phyloP scores from a whole-genome alignment of 495 filamentous ascomycete species.

The Tricharina praecox region DNA sequence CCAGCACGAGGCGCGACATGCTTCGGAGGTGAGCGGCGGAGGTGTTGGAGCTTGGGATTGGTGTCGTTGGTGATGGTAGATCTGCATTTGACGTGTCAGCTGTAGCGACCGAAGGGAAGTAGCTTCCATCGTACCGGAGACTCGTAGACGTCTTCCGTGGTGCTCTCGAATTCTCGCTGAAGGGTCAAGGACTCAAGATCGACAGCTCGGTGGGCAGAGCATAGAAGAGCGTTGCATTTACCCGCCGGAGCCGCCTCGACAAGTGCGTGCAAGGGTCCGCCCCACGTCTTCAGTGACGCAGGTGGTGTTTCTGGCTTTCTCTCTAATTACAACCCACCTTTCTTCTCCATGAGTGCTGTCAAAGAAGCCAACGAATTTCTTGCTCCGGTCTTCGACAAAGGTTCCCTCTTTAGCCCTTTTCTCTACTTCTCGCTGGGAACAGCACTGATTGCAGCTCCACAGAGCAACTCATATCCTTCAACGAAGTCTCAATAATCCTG shows the following conservation, averaged over 20 bases:
- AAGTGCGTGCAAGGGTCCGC: no score
- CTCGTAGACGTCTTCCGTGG: no score
- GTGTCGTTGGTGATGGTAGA: no score
- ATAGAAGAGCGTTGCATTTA: not conserved
- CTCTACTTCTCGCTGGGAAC: no score
- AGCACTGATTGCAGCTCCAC: not conserved
- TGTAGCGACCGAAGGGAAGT: no score
- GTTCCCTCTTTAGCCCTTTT: conserved; percentile 3
- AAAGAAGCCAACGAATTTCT: conserved; percentile 13
- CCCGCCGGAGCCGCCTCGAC: no score
- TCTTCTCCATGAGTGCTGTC: conserved; percentile 1
- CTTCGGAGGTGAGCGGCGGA: not conserved
- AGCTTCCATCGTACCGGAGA: no score
- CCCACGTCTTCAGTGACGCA: not conserved
- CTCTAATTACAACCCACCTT: no score
- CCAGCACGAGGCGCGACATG: conserved; percentile 60
- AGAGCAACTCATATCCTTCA: conserved; percentile 17
- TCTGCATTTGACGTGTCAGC: no score
- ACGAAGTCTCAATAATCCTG: conserved; percentile 16
- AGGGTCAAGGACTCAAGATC: no score
- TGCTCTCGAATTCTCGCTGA: no score
- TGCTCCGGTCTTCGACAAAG: conserved; percentile 18
- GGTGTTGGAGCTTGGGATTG: not conserved
- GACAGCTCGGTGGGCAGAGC: not conserved
- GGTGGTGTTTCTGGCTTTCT: no score